A percentile compares a stretch with the other conserved stretches of the same genome.
These are phyloP conservation scores for Termitomyces sp. DNA, from an alignment of 1,284 basidiomycete species.

Conservation along the genomic window DNA sequence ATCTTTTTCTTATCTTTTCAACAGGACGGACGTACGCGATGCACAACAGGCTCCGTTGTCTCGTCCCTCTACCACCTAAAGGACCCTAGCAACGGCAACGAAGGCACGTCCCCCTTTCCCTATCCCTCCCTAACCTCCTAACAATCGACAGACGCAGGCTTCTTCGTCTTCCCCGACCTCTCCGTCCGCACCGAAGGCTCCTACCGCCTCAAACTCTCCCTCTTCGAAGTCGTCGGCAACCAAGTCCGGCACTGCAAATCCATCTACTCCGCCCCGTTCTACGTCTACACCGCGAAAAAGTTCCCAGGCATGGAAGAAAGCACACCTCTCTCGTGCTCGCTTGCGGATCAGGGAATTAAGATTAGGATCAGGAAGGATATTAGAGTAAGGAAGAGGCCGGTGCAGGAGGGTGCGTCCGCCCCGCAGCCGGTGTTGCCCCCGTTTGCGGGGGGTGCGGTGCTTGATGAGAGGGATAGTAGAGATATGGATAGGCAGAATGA, in stretches of 20 bases:
- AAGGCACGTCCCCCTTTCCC: constrained; percentile 28
- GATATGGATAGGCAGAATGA: background rate
- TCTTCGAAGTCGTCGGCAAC: constrained; percentile 90
- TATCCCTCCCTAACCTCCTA: background rate
- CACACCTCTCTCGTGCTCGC: constrained; percentile 79
- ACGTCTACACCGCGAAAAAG: constrained; percentile 91
- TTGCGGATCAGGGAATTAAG: constrained; percentile 91
- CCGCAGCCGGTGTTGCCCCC: background rate
- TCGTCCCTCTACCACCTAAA: constrained; percentile 94
- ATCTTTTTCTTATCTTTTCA: background rate
- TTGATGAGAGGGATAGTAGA: background rate
- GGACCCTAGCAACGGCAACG: constrained; percentile 79
- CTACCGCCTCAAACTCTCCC: constrained; percentile 79
- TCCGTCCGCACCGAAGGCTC: constrained; percentile 87
- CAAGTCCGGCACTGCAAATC: constrained; percentile 86
- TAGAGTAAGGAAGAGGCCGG: constrained; percentile 64
- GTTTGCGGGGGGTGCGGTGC: background rate
- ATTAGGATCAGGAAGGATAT: constrained; percentile 89
- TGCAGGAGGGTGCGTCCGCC: background rate
- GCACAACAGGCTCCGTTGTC: constrained; percentile 86
- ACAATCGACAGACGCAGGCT: constrained; percentile 66
- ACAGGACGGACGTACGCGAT: constrained; percentile 83
- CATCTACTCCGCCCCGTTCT: constrained; percentile 81
- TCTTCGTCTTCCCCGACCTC: constrained; percentile 88
- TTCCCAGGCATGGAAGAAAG: constrained; percentile 94